Percentiles rank a stretch among this genome's conserved stretches.
Conservation (phyloP, 2,329 filamentous ascomycete genomes). For the Pseudogymnoascus verrucosus region DNA sequence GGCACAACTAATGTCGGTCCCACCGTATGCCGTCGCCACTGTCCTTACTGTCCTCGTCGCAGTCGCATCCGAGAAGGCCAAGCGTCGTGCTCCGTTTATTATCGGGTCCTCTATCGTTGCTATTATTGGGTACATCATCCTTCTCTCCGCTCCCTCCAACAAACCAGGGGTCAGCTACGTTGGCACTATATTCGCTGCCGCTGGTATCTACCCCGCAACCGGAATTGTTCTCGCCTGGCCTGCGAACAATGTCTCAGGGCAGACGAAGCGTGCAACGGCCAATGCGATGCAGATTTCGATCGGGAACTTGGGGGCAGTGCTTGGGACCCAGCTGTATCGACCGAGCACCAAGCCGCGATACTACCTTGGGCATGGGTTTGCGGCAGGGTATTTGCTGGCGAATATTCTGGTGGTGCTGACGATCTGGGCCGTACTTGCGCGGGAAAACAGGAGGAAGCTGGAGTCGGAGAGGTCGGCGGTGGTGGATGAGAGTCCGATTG, state of each 20-base stretch:
- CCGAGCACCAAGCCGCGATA: slow-evolving; percentile 52
- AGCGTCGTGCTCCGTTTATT: slow-evolving; percentile 55
- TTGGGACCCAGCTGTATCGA: slow-evolving; percentile 64
- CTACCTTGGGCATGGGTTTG: slow-evolving; percentile 58
- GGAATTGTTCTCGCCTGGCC: slow-evolving; percentile 61
- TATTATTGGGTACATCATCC: slow-evolving; percentile 54
- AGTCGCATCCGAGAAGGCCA: slow-evolving; percentile 49
- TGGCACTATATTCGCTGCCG: slow-evolving; percentile 55
- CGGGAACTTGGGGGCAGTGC: slow-evolving; percentile 58
- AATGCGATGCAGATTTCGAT: slow-evolving; percentile 67
- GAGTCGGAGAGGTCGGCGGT: slow-evolving; percentile 42
- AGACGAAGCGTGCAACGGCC: slow-evolving; percentile 60
- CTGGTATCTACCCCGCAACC: slow-evolving; percentile 58
- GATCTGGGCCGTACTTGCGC: slow-evolving; percentile 46
- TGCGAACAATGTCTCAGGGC: slow-evolving; percentile 62
- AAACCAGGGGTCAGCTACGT: slow-evolving; percentile 50
- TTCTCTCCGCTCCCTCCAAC: slow-evolving; percentile 39
- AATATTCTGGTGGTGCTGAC: slow-evolving; percentile 47
- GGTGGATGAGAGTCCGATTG: slow-evolving; percentile 42
- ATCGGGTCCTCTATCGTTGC: slow-evolving; percentile 48
- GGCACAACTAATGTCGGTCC: slow-evolving; percentile 53
- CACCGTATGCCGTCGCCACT: slow-evolving; percentile 57
- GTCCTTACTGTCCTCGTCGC: slow-evolving; percentile 51
- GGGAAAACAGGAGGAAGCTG: slow-evolving; percentile 49
- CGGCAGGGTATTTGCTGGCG: slow-evolving; percentile 52